Percentiles rank a stretch among this genome's conserved stretches.
Conservation (phyloP, 352 stramenopile genomes). For the Sclerospora graminicola region DNA sequence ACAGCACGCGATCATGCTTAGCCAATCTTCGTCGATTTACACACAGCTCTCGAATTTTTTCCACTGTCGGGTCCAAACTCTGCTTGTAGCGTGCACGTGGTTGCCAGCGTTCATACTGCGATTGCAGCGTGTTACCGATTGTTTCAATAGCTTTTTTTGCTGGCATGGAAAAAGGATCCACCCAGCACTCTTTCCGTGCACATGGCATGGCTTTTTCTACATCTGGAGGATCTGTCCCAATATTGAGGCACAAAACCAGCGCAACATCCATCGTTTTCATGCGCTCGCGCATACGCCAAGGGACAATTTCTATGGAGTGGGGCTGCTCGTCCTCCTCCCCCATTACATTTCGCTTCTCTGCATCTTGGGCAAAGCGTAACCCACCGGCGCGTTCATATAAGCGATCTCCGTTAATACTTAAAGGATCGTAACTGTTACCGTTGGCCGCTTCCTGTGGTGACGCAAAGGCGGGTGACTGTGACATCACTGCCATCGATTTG, state of each 20-base stretch:
- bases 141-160: constrained; percentile 92
- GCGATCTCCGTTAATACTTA: constrained; percentile 7
- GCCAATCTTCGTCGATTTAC: constrained; percentile 87
- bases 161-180: constrained; percentile 92
- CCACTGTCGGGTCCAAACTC: constrained; percentile 94
- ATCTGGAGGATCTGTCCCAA: constrained; percentile 96
- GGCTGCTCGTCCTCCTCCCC: constrained; percentile 16
- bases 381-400: constrained; percentile 30
- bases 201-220: constrained; percentile 94
- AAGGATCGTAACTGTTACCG: constrained; percentile 6
- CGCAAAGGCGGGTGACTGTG: constrained; percentile 12
- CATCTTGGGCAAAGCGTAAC: constrained; percentile 51
- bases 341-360: constrained; percentile 18
- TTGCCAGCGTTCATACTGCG: constrained; percentile 95
- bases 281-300: constrained; percentile 79
- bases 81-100: constrained; percentile 89
- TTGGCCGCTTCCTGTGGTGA: constrained; percentile 8
- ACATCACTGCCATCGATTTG: constrained; percentile 20
- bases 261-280: constrained; percentile 92
- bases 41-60: constrained; percentile 93
- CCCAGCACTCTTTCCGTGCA: constrained; percentile 96
- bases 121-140: constrained; percentile 92
- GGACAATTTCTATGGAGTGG: constrained; percentile 39
- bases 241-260: constrained; percentile 96
- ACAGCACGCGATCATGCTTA: constrained; percentile 91